Evolutionary conservation across 257 asterid genomes (phyloP).

Genomic region (Ballota nigra): DNA sequence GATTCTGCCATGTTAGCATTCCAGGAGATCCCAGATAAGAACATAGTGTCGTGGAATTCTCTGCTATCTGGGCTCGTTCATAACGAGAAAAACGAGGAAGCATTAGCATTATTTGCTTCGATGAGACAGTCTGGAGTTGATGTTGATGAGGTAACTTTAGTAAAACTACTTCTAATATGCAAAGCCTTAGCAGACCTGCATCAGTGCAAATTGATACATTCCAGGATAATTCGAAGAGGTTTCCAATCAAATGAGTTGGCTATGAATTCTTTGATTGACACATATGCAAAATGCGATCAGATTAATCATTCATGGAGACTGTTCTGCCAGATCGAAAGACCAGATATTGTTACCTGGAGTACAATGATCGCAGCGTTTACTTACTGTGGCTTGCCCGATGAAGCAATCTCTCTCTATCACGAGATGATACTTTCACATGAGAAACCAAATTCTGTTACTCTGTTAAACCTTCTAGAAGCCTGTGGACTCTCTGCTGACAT

Average conservation of each 20-base stretch:
- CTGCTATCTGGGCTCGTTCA: slow-evolving; percentile 69
- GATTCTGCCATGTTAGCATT: slow-evolving; percentile 60
- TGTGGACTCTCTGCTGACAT: slow-evolving; percentile 72
- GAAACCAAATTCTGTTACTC: slow-evolving; percentile 49
- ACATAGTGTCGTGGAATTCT: slow-evolving; percentile 78
- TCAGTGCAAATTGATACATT: slow-evolving; percentile 65
- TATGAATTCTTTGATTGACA: slow-evolving; percentile 70
- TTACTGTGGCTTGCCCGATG: slow-evolving; percentile 70
- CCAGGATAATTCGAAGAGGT: slow-evolving; percentile 48
- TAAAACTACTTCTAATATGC: slow-evolving; percentile 65
- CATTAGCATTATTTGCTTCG: slow-evolving; percentile 47
- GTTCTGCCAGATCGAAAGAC: slow-evolving; percentile 48
- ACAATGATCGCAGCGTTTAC: slow-evolving; percentile 88
- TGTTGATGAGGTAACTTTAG: slow-evolving; percentile 78
- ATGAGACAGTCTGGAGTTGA: slow-evolving; percentile 51
- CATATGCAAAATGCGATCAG: slow-evolving; percentile 73
- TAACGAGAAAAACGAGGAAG: slow-evolving; percentile 53
- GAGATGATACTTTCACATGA: slow-evolving; percentile 45
- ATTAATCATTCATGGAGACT: slow-evolving; percentile 52
- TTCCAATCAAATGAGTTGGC: slow-evolving; percentile 61
- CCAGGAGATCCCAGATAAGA: slow-evolving; percentile 53
- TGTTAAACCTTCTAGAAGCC: slow-evolving; percentile 77
- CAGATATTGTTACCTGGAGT: slow-evolving; percentile 83
- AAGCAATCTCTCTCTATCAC: slow-evolving; percentile 58
- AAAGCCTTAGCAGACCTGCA: slow-evolving; percentile 46